Evolutionary conservation across 768 basidiomycete genomes (phyloP), one percentile per base, ranked within the genome.

Genomic region (Auricularia sp.): DNA sequence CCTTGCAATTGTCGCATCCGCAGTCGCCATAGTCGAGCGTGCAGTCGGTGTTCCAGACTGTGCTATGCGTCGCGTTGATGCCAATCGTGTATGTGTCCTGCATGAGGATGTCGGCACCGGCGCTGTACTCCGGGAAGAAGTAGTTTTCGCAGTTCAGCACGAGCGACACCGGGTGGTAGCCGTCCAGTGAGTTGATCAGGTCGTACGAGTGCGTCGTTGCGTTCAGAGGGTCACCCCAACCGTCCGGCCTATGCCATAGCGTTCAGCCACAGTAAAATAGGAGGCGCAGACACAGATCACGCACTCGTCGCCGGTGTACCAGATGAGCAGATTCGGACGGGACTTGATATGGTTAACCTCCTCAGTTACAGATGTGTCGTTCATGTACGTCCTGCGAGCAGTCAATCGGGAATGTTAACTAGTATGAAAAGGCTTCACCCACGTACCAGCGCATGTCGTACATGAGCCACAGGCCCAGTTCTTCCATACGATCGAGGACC

Each of bases 381-480:
- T 85, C 80, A 79, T 83, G 75, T 90, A 91, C 3, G 82, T 82
- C 81, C 76, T 76, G 64, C 3, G 42, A 62, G 39, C 29, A 3
- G 29, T 29, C 29, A 29, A 29, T 3, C 29, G 29, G 29, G 29
- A 29, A 29, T 29, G 29, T 29, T 2, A 29, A 29, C 29, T 29
- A n/a, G n/a, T n/a, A 29, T 29, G 2, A 29, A 29, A 29, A 29
- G 29, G 29, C 29, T 29, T 29, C 2, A 29, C 2, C 29, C 33
- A 64, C 76, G 56, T 35, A 83, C 82, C 62, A 77, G 61, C 89
- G 81, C 89, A 92, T 91, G 71, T 91, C 88, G 67, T 92, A 93
- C 84, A 91, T 90, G 63, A 91, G 78, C 70, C 87, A 92, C 3
- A 84, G 66, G 0, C 82, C 83, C 0, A 85, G 83, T 66, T 86